Evolutionary conservation across 2,329 filamentous ascomycete genomes (phyloP).

Genomic region (Xylariaceae sp.): DNA sequence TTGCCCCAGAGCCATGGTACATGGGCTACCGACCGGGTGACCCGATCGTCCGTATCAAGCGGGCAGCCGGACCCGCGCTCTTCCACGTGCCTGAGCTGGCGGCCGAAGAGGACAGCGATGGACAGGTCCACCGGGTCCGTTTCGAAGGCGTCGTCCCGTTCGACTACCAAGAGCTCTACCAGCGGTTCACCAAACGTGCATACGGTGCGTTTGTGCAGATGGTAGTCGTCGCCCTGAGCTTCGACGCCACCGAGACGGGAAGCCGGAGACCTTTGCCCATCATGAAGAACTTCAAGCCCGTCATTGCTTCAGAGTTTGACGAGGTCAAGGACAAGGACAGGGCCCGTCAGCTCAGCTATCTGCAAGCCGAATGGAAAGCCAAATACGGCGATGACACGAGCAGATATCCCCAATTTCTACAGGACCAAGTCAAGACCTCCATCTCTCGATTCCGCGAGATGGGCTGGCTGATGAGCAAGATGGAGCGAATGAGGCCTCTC

Average conservation of each 20-base stretch:
- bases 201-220: conserved; percentile 10
- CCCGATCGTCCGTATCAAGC: conserved; percentile 7
- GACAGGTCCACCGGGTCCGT: not conserved
- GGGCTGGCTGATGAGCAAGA: conserved; percentile 8
- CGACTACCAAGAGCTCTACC: not conserved
- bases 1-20: conserved; percentile 8
- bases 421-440: not conserved
- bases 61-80: not conserved
- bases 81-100: conserved; percentile 3
- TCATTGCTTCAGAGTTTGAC: not conserved
- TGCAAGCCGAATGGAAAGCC: not conserved
- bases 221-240: conserved; percentile 5
- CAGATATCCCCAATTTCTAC: conserved; percentile 3
- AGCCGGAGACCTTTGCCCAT: not conserved
- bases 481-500: not conserved
- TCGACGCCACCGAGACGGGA: conserved; percentile 1
- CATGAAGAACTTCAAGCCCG: not conserved
- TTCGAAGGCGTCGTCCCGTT: conserved; percentile 18
- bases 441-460: conserved; percentile 10
- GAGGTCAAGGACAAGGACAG: not conserved
- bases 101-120: conserved; percentile 1
- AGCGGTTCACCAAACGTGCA: conserved; percentile 5
- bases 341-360: not conserved
- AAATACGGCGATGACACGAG: not conserved
- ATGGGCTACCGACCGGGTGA: conserved; percentile 13